Evolutionary conservation across 495 filamentous ascomycete species (phyloP).

Genomic region (Stereocaulon alpinum): DNA sequence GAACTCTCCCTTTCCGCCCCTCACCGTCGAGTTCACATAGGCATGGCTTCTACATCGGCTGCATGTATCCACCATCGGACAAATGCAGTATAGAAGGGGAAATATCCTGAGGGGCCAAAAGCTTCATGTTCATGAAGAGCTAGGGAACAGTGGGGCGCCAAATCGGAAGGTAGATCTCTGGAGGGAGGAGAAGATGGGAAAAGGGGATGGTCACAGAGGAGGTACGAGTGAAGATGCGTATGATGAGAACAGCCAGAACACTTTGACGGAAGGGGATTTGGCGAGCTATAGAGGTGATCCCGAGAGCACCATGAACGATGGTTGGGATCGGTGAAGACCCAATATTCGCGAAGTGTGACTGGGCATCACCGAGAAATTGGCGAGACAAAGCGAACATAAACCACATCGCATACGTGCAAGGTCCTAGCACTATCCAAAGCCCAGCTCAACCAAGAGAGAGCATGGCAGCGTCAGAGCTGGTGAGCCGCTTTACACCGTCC

Average conservation of each 20-base stretch:
- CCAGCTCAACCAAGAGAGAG: too few relatives aligned
- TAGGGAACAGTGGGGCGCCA: slow-evolving; percentile 26
- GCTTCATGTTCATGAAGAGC: slow-evolving; percentile 18
- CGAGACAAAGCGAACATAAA: too few relatives aligned
- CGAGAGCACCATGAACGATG: slow-evolving; percentile 1
- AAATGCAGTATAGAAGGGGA: slow-evolving; percentile 25
- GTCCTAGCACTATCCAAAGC: background rate
- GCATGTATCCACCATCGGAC: slow-evolving; percentile 31
- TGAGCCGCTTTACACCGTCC: too few relatives aligned
- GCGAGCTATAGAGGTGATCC: background rate
- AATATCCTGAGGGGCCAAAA: slow-evolving; percentile 21
- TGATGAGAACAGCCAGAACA: background rate
- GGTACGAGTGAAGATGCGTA: background rate
- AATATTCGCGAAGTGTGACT: slow-evolving; percentile 9
- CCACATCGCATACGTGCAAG: too few relatives aligned
- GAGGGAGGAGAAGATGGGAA: slow-evolving; percentile 9
- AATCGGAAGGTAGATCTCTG: slow-evolving; percentile 15
- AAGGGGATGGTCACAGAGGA: slow-evolving; percentile 13
- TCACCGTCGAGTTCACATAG: slow-evolving; percentile 24
- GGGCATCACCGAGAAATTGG: background rate
- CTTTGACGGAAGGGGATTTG: background rate
- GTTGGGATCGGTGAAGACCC: background rate
- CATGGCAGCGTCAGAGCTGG: too few relatives aligned
- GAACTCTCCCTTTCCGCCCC: slow-evolving; percentile 19
- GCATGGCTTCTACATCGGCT: slow-evolving; percentile 34